Evolutionary conservation across 1,139 yeast species (phyloP).

Genomic region (Geotrichum europaeum): DNA sequence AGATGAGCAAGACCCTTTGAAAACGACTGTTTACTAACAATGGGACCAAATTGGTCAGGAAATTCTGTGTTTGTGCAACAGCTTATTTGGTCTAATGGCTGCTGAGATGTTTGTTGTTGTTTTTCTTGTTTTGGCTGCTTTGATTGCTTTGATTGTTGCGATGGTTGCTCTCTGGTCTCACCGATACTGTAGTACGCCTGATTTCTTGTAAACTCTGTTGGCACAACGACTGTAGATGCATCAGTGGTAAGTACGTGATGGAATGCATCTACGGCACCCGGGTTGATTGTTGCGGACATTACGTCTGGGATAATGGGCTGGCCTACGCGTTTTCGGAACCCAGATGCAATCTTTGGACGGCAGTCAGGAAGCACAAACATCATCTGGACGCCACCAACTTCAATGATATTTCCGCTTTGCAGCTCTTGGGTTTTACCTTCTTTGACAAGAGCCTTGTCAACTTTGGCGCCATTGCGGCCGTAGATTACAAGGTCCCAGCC

Average conservation of each 20-base stretch:
- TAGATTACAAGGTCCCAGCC: conserved; percentile 78
- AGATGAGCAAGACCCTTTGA: conserved; percentile 29
- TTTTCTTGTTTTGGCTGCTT: neutral
- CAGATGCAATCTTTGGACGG: conserved; percentile 45
- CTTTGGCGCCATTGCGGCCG: conserved; percentile 91
- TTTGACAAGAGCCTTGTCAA: conserved; percentile 56
- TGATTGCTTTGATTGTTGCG: neutral
- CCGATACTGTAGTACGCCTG: neutral
- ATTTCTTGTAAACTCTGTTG: neutral
- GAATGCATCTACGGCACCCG: neutral
- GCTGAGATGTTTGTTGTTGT: neutral
- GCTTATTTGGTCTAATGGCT: neutral
- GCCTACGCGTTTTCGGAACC: conserved; percentile 15
- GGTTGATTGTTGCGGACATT: neutral
- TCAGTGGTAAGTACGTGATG: neutral
- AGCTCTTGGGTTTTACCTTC: conserved; percentile 44
- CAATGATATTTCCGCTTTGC: conserved; percentile 80
- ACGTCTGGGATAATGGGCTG: neutral
- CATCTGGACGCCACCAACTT: conserved; percentile 97
- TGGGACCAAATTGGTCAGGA: neutral
- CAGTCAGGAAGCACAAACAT: conserved; percentile 95
- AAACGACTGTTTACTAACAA: neutral
- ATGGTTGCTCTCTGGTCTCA: neutral
- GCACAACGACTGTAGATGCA: neutral
- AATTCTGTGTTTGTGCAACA: neutral